Conservation (phyloP, 352 stramenopile species). For the Lagenidium sp. region DNA sequence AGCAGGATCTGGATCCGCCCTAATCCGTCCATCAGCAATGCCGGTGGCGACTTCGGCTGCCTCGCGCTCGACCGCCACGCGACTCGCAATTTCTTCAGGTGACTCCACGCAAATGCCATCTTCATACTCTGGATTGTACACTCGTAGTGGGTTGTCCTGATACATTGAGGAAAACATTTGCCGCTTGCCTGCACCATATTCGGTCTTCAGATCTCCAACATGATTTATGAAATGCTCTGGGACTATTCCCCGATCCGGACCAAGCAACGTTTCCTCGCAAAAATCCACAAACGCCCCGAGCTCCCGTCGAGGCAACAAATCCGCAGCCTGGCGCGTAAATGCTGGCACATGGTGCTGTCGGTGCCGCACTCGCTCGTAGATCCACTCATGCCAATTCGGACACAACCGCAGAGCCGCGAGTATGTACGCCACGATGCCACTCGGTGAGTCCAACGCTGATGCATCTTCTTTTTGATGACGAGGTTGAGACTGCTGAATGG, state of each 20-base stretch:
- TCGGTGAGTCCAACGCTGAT: constrained; percentile 29
- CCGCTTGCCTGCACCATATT: constrained; percentile 7
- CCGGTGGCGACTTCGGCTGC: constrained; percentile 2
- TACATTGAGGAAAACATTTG: constrained; percentile 12
- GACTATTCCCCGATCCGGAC: constrained; percentile 20
- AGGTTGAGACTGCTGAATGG: constrained; percentile 9
- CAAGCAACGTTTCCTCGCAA: constrained; percentile 31
- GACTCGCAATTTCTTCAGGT: constrained; percentile 42
- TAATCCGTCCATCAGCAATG: not conserved
- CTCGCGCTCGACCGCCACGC: constrained; percentile 10
- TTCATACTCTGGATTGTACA: constrained; percentile 45
- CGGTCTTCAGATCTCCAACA: constrained; percentile 25
- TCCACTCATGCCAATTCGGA: constrained; percentile 74
- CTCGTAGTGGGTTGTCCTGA: constrained; percentile 21
- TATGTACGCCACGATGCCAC: constrained; percentile 54
- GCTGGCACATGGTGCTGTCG: constrained; percentile 15
- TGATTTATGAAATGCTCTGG: constrained; percentile 35
- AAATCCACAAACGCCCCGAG: constrained; percentile 46
- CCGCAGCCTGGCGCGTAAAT: constrained; percentile 4
- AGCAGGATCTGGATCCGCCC: constrained; percentile 7
- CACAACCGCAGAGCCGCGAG: constrained; percentile 60
- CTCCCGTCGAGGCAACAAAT: constrained; percentile 24
- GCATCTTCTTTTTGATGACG: constrained; percentile 12
- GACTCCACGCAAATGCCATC: constrained; percentile 38
- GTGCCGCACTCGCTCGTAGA: constrained; percentile 35